Conservation (phyloP, 176 grass and related monocot genomes). For the Triticum timopheevii region DNA sequence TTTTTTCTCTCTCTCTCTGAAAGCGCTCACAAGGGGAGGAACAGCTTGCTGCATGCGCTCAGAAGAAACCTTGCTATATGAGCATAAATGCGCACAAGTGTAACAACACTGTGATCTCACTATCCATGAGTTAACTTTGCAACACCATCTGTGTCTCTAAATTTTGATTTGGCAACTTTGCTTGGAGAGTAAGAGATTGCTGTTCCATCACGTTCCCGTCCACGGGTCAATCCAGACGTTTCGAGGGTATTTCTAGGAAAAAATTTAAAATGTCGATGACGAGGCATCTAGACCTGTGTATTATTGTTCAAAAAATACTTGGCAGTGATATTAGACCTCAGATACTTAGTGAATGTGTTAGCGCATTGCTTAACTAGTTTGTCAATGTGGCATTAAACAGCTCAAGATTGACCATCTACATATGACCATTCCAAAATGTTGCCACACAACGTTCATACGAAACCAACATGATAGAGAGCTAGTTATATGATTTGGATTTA, state of each 20-base stretch:
- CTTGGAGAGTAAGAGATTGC: neutral
- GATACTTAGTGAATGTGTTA: neutral
- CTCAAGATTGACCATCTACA: neutral
- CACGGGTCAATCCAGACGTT: neutral
- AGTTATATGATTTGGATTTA: neutral
- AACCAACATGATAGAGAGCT: neutral
- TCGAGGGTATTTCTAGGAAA: neutral
- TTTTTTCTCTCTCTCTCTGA: neutral
- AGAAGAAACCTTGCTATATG: neutral
- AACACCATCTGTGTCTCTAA: neutral
- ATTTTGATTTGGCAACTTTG: neutral
- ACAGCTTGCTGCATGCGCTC: neutral
- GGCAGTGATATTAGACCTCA: slow-evolving; percentile 22
- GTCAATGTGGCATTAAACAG: neutral
- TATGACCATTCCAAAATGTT: slow-evolving; percentile 24
- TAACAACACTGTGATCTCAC: neutral
- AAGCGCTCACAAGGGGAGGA: slow-evolving; percentile 12
- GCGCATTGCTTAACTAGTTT: neutral
- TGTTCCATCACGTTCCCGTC: neutral
- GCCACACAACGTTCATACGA: neutral
- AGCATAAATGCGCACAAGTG: neutral
- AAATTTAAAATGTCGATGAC: neutral
- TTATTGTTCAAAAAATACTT: neutral
- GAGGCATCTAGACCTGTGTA: neutral
- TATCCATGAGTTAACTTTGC: neutral